Percentiles rank a stretch among this genome's conserved stretches.
Evolutionary conservation across 169 alveolate genomes (phyloP).

Genomic region (Plasmodium blacklocki): DNA sequence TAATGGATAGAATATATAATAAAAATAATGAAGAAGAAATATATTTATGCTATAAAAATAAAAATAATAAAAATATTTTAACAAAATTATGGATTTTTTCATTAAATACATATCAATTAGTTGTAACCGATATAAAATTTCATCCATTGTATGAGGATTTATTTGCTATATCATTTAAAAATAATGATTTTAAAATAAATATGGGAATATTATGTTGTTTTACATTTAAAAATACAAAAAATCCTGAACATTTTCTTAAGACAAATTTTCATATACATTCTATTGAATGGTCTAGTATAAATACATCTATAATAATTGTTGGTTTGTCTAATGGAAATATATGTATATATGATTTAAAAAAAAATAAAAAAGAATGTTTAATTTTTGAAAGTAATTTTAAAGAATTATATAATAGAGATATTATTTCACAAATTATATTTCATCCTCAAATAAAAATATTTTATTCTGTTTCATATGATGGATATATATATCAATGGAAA

Average conservation of each 20-base stretch:
- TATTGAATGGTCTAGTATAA: conserved; percentile 57
- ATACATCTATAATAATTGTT: conserved; percentile 52
- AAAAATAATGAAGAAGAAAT: conserved; percentile 76
- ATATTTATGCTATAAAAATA: conserved; percentile 52
- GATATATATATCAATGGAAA: conserved; percentile 58
- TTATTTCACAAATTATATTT: conserved; percentile 62
- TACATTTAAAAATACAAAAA: conserved; percentile 69
- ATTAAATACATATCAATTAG: conserved; percentile 30
- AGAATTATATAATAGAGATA: conserved; percentile 70
- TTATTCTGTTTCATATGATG: conserved; percentile 75
- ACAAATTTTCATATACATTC: conserved; percentile 69
- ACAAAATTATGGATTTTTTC: conserved; percentile 70
- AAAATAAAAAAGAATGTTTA: conserved; percentile 61
- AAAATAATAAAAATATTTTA: conserved; percentile 61
- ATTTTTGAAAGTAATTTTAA: conserved; percentile 70
- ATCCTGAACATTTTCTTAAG: conserved; percentile 59
- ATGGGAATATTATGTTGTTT: conserved; percentile 75
- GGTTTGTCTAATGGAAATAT: conserved; percentile 74
- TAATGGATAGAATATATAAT: conserved; percentile 76
- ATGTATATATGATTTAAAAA: conserved; percentile 72
- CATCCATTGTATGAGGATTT: conserved; percentile 75
- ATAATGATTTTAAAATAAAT: conserved; percentile 55
- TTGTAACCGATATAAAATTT: conserved; percentile 71
- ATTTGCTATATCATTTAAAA: conserved; percentile 76
- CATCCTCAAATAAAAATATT: conserved; percentile 38